phyloP scores from a whole-genome alignment of 75 land plant species.

The Gnetum montanum region DNA sequence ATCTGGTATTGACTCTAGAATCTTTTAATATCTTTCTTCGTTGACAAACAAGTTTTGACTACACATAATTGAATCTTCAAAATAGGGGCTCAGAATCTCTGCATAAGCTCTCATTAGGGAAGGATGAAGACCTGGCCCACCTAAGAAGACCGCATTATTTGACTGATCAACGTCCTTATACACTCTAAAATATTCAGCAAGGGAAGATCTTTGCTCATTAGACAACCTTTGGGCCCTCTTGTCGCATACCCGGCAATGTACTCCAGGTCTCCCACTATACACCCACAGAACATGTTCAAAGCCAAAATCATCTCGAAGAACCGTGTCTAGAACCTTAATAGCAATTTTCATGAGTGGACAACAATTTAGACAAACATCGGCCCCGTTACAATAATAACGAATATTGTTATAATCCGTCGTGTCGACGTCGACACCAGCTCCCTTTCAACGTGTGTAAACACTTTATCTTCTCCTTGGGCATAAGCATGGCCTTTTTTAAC shows the following conservation, averaged over 20 bases:
- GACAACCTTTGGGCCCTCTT: conserved; percentile 86
- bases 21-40: conserved; percentile 74
- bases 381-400: conserved; percentile 90
- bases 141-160: conserved; percentile 60
- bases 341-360: conserved; percentile 99
- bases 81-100: conserved; percentile 60
- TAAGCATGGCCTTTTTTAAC: conserved; percentile 88
- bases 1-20: conserved; percentile 83
- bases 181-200: conserved; percentile 83
- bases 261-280: conserved; percentile 98
- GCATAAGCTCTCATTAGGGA: conserved; percentile 71
- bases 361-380: conserved; percentile 86
- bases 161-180: conserved; percentile 91
- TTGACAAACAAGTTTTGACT: conserved; percentile 51
- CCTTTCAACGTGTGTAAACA: conserved; percentile 81
- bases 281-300: conserved; percentile 97
- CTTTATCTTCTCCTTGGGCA: conserved; percentile 60
- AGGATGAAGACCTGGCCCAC: conserved; percentile 80
- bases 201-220: conserved; percentile 81
- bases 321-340: conserved; percentile 87
- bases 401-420: conserved; percentile 97
- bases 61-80: conserved; percentile 57
- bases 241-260: conserved; percentile 99
- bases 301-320: conserved; percentile 97
- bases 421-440: conserved; percentile 97